These are phyloP conservation scores for Conoideocrella luteorostrata DNA, from an alignment of 2,329 filamentous ascomycete genomes.

Conservation along the genomic window DNA sequence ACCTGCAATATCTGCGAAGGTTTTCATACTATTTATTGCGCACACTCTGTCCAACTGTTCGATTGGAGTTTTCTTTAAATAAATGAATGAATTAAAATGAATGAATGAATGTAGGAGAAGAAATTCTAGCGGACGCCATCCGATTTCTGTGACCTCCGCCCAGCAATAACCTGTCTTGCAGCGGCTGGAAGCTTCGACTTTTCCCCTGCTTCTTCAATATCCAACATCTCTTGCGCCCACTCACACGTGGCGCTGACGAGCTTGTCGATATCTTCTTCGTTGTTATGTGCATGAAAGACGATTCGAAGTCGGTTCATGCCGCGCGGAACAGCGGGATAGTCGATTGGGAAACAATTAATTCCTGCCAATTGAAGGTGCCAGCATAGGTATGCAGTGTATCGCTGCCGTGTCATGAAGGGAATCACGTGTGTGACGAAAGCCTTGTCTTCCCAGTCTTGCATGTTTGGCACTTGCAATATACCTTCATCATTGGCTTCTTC, in stretches of 20 bases:
- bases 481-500: constrained; percentile 17
- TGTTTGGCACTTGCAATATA: constrained; percentile 21
- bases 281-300: constrained; percentile 35
- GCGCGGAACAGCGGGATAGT: constrained; percentile 31
- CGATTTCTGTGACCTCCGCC: too few relatives aligned
- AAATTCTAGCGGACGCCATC: too few relatives aligned
- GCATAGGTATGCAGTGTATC: constrained; percentile 17
- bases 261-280: constrained; percentile 23
- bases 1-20: too few relatives aligned
- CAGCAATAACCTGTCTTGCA: background rate
- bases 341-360: constrained; percentile 22
- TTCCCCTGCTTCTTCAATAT: constrained; percentile 11
- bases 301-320: constrained; percentile 31
- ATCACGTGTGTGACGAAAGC: constrained; percentile 22
- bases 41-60: too few relatives aligned
- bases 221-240: constrained; percentile 13
- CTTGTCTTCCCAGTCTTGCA: constrained; percentile 19
- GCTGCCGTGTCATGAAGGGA: constrained; percentile 19
- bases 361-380: constrained; percentile 17
- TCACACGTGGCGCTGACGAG: constrained; percentile 6
- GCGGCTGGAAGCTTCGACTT: background rate
- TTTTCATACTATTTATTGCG: too few relatives aligned
- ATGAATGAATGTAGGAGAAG: too few relatives aligned
- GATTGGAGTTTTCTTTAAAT: too few relatives aligned
- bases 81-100: too few relatives aligned